Evolutionary conservation across 2,329 filamentous ascomycete species (phyloP).

Genomic region (Decorospora gaudefroyi): DNA sequence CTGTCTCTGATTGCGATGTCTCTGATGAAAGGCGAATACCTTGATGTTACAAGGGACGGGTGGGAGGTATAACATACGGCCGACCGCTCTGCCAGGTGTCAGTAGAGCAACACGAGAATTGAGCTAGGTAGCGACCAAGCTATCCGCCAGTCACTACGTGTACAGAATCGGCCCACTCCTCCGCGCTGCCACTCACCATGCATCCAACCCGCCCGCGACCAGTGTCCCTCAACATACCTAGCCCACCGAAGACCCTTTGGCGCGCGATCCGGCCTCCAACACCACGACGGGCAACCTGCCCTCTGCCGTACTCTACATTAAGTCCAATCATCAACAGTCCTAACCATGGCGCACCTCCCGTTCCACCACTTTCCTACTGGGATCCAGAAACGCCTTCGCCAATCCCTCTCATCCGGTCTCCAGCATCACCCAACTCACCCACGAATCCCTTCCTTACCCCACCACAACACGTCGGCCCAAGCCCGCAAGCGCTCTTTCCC

Average conservation of each 20-base stretch:
- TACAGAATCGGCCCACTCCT: too few species aligned
- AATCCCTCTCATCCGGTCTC: neutral
- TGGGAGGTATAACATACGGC: neutral
- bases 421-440: conserved; percentile 9
- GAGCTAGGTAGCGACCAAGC: too few species aligned
- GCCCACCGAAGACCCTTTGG: conserved; percentile 11
- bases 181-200: conserved; percentile 16
- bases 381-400: conserved; percentile 23
- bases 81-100: neutral
- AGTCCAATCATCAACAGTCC: neutral
- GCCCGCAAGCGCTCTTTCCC: neutral
- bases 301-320: conserved; percentile 1
- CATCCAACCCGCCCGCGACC: conserved; percentile 13
- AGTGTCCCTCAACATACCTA: conserved; percentile 20
- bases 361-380: conserved; percentile 26
- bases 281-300: conserved; percentile 21
- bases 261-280: conserved; percentile 17
- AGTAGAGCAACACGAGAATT: too few species aligned
- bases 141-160: too few species aligned
- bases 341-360: conserved; percentile 7
- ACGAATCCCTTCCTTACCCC: conserved; percentile 24
- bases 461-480: neutral
- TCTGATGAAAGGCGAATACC: neutral
- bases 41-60: neutral
- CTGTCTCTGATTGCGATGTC: too few species aligned